These are phyloP conservation scores for Capniomyces stellatus DNA, from an alignment of 371 early-diverging fungal species.

Conservation along the genomic window DNA sequence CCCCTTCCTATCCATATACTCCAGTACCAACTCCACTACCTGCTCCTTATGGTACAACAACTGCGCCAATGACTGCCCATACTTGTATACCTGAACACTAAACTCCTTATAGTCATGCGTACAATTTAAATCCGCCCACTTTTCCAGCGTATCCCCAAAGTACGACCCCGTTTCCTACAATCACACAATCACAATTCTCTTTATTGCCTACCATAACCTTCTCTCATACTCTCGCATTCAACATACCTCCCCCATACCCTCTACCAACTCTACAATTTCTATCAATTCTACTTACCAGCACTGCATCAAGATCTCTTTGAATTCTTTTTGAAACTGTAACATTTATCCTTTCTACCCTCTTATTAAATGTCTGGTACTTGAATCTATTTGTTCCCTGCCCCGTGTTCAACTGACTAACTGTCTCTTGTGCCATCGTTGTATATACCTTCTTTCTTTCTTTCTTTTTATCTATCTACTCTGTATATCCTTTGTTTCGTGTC, in stretches of 20 bases:
- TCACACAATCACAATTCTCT: background rate
- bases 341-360: constrained; percentile 55
- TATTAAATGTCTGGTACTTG: constrained; percentile 65
- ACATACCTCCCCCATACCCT: no score
- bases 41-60: constrained; percentile 72
- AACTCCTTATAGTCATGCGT: constrained; percentile 63
- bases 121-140: constrained; percentile 73
- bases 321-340: constrained; percentile 50
- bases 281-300: no score
- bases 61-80: constrained; percentile 57
- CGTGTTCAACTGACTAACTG: constrained; percentile 38
- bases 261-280: no score
- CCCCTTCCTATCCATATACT: constrained; percentile 31
- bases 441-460: background rate
- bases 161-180: constrained; percentile 48
- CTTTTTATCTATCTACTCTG: background rate
- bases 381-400: constrained; percentile 49
- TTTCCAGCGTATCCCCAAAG: constrained; percentile 55
- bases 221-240: no score
- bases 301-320: constrained; percentile 34
- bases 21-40: constrained; percentile 45
- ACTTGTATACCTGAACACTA: constrained; percentile 35
- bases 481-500: background rate
- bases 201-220: background rate
- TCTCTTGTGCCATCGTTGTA: background rate